Evolutionary conservation across 805 yeast genomes (phyloP).

Genomic region (Candida nonsorbophila): DNA sequence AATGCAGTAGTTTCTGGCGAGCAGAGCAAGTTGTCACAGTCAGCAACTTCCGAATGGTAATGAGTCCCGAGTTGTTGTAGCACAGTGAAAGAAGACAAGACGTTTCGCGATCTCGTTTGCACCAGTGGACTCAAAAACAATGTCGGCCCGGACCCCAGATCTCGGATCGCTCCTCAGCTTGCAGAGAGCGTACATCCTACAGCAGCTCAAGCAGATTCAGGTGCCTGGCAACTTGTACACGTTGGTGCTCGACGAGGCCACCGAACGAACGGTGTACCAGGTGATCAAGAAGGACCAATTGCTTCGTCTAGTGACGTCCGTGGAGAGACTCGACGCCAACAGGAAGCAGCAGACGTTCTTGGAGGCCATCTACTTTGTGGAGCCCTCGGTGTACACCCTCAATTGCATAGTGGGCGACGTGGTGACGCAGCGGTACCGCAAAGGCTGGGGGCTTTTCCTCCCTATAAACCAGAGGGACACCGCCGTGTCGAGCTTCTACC

Average conservation of each 20-base stretch:
- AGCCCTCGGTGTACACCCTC: conserved; percentile 61
- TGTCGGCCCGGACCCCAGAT: conserved; percentile 9
- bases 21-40: neutral
- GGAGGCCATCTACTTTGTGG: conserved; percentile 77
- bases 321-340: conserved; percentile 57
- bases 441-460: conserved; percentile 67
- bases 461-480: conserved; percentile 38
- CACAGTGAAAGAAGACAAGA: neutral
- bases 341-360: conserved; percentile 59
- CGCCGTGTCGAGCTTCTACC: conserved; percentile 7
- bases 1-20: no score
- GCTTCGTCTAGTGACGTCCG: conserved; percentile 52
- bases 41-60: neutral
- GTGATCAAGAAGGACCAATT: conserved; percentile 47
- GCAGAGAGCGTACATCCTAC: conserved; percentile 24
- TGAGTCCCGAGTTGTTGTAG: neutral
- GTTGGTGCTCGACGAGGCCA: conserved; percentile 52
- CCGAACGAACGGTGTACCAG: conserved; percentile 42
- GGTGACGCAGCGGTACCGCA: conserved; percentile 65
- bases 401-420: conserved; percentile 77
- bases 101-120: neutral
- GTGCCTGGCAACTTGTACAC: conserved; percentile 26
- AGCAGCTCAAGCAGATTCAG: conserved; percentile 25
- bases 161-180: conserved; percentile 21
- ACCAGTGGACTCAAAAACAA: neutral